phyloP scores from a whole-genome alignment of 2,329 filamentous ascomycete species.

The Colletotrichum tofieldiae region DNA sequence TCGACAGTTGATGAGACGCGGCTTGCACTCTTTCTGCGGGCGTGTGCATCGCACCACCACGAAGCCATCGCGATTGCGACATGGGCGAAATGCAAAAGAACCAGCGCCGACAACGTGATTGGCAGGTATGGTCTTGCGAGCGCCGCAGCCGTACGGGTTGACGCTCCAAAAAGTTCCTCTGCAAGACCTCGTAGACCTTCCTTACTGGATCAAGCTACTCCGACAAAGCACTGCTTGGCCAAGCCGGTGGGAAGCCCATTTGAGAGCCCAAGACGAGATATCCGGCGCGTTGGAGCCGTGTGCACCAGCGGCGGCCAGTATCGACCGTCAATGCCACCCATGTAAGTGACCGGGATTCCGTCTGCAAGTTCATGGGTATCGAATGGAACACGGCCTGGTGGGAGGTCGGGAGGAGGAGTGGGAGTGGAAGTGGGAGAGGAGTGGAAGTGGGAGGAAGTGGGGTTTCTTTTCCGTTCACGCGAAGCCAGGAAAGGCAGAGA shows the following conservation, averaged over 20 bases:
- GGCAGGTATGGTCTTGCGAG: not conserved
- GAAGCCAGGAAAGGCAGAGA: slow-evolving; percentile 8
- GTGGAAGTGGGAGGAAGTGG: slow-evolving; percentile 4
- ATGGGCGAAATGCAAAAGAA: not conserved
- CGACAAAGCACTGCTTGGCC: slow-evolving; percentile 5
- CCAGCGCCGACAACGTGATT: slow-evolving; percentile 14
- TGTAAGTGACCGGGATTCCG: slow-evolving; percentile 9
- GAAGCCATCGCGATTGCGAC: slow-evolving; percentile 28
- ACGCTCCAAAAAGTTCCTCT: slow-evolving; percentile 22
- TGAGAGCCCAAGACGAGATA: not conserved
- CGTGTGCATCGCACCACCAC: slow-evolving; percentile 25
- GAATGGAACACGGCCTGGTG: slow-evolving; percentile 18
- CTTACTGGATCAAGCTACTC: slow-evolving; percentile 25
- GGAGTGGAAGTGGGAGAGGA: not conserved
- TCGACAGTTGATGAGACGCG: slow-evolving; percentile 4
- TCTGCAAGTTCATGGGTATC: slow-evolving; percentile 21
- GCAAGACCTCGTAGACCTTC: slow-evolving; percentile 7
- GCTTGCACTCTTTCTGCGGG: slow-evolving; percentile 18
- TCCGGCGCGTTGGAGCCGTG: slow-evolving; percentile 4
- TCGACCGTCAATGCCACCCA: slow-evolving; percentile 1
- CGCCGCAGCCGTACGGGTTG: slow-evolving; percentile 8
- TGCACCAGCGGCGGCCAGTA: no score
- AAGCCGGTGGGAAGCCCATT: slow-evolving; percentile 1
- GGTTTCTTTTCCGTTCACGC: slow-evolving; percentile 12
- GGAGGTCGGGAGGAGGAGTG: slow-evolving; percentile 8